Evolutionary conservation across 2,329 filamentous ascomycete species (phyloP), one percentile per base, ranked within the genome.

Genomic region (Neospermospora avenae): DNA sequence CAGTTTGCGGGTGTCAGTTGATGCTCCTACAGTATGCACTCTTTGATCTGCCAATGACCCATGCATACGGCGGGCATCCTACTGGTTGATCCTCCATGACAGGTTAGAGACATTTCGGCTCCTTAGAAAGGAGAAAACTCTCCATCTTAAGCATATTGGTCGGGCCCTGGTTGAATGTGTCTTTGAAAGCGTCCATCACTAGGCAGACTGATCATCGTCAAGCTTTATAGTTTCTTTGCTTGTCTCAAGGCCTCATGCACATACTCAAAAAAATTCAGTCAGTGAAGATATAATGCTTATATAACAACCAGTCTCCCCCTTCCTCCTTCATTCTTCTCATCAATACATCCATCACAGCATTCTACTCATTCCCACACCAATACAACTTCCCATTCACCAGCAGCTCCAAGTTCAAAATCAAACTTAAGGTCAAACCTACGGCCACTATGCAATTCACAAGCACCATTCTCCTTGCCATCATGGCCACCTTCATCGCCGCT

Each of bases 401-500:
- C 45, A 18, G 28, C 25, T n/a, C 24, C 37, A 55, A 44, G 52
- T 10, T 31, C 28, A 31, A 31, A 31, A 31, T 31, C 28, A 31
- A 31, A 31, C 28, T 10, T 10, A 31, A 31, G 28, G 37, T 55
- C 39, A 31, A 55, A 41, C 37, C 13, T 11, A 3, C 14, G 14
- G n/a, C 16, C n/a, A 44, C 5, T 8, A 44, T 55, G 37, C 13
- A 44, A 25, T 55, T n/a, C 52, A 18, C 4, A 31, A 55, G 24
- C 22, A 11, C 35, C 25, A 6, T 57, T 22, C 24, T 63, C 39
- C n/a, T 60, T 45, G 22, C 46, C 44, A 39, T 42, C 18, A n/a
- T 60, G 22, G 52, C 54, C 16, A 22, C 39, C 13, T 28, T 59
- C 20, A 53, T 18, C 22, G 34, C 55, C 13, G 48, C 63, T 6